A percentile compares a stretch with the other conserved stretches of the same genome.
phyloP scores from a whole-genome alignment of 257 asterid genomes.

The Lantana camara region DNA sequence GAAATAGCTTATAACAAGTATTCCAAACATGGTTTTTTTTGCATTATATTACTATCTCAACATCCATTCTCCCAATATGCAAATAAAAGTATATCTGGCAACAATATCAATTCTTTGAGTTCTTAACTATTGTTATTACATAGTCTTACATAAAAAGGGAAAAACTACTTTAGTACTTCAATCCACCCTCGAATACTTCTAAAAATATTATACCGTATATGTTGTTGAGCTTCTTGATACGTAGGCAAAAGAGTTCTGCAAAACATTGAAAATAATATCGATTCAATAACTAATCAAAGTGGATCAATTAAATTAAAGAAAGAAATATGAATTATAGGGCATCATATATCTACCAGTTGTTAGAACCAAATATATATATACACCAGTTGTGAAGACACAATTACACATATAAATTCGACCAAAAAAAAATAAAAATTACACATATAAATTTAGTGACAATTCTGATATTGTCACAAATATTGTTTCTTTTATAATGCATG shows the following conservation, averaged over 20 bases:
- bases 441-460: too few relatives aligned
- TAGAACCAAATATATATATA: too few relatives aligned
- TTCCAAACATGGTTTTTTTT: too few relatives aligned
- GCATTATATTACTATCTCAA: background rate
- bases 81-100: slow-evolving; percentile 4
- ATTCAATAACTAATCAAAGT: background rate
- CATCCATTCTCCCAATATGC: background rate
- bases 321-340: too few relatives aligned
- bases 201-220: background rate
- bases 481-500: too few relatives aligned
- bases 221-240: background rate
- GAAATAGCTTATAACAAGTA: too few relatives aligned
- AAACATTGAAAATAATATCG: background rate
- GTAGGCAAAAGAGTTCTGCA: slow-evolving; percentile 1
- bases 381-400: too few relatives aligned
- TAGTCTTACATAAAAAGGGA: background rate
- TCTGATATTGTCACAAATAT: too few relatives aligned
- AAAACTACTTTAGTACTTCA: background rate
- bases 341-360: too few relatives aligned
- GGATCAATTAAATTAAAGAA: background rate
- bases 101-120: background rate
- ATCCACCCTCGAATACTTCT: background rate
- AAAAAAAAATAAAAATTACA: too few relatives aligned
- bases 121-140: background rate
- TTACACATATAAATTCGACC: too few relatives aligned